Base-by-base conservation (phyloP, 108 stramenopile genomes). In the Skeletonema marinoi region DNA sequence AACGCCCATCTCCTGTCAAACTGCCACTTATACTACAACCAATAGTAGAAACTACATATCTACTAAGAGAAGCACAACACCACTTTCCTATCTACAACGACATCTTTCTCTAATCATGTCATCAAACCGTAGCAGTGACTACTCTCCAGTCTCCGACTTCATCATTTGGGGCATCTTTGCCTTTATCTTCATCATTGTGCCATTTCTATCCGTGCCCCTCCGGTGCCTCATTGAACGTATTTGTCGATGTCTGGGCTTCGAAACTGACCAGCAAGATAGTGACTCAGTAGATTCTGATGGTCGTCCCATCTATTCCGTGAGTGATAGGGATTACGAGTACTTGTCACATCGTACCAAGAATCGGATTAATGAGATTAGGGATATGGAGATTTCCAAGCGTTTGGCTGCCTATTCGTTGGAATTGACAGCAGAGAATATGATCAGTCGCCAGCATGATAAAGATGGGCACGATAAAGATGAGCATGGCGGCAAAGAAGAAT, bases 131-230 rank as follows among this genome's bases (percentile, higher is more conserved):
- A 19, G 19, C 50, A 51, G 17, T 36, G 6, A 36, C 19, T 51
- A 21, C 19, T 51, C 17, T 4, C 19, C n/a, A 61, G 5, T 21
- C 21, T 51, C 51, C 2, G 73, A 50, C 32, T 65, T 74, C n/a
- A 54, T 74, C 50, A 58, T 74, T 14, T 74, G 73, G 64, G 54
- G 48, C 1, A 32, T 74, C 32, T 33, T 74, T 21, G 64, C 65
- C 21, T 19, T 65, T 1, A 25, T 54, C 8, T 74, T 74, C 73
- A 56, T 74, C 32, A 31, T 74, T 14, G 25, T 74, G 13, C 73
- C 73, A 29, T 51, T 6, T 14, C 6, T 74, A 10, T 56, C 33
- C 42, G n/a, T 10, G 16, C 19, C 13, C 1, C 65, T 66, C 33
- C 36, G 51, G 25, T 66, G 50, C 64, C 5, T 14, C 14, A 0